Evolutionary conservation across 2,329 filamentous ascomycete genomes (phyloP), one percentile per base, ranked within the genome.

Genomic region (Xylariaceae sp.): DNA sequence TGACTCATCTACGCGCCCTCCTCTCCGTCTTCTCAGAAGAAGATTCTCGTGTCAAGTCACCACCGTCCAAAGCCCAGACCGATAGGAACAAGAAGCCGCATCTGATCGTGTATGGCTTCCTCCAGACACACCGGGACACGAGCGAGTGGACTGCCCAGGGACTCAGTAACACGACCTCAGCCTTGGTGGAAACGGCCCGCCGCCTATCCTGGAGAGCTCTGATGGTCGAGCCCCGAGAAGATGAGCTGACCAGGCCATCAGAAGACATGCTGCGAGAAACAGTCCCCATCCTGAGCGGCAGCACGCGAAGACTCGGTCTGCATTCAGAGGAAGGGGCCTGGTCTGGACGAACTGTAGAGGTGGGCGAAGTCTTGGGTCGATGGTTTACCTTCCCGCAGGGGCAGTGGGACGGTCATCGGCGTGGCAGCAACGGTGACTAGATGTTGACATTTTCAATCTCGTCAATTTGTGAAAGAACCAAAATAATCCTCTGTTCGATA

Each of bases 111-210:
- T 88, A 90, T 66, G 86, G 87, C 54, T 78, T 88, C 48, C 68
- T 92, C 13, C 76, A 80, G 17, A 72, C 89, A 48, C 89, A 92
- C 70, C 80, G 82, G 23, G 79, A 83, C 56, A 88, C 87, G 0
- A 85, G 85, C 62, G 87, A 89, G 61, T 92, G 88, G 82, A 91
- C 87, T 54, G 88, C 86, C 0, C 89, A 92, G 72, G 89, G 88
- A 0, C 71, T 92, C 10, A 80, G 82, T 17, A 79, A 80, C 59
- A 86, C 85, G 1, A 77, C 85, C n/a, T 80, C 88, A 1, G 74
- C 77, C 0, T 73, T 89, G 1, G 80, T 89, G 7, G 88, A 90
- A 59, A 79, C 82, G 1, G 86, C 85, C 0, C 67, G 68, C 41
- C 75, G 78, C 15, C 71, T 73, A 5, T 72, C 69, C 0, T 78